These are phyloP conservation scores for Aureobasidium sp. DNA, from an alignment of 2,329 filamentous ascomycete species.

Conservation along the genomic window DNA sequence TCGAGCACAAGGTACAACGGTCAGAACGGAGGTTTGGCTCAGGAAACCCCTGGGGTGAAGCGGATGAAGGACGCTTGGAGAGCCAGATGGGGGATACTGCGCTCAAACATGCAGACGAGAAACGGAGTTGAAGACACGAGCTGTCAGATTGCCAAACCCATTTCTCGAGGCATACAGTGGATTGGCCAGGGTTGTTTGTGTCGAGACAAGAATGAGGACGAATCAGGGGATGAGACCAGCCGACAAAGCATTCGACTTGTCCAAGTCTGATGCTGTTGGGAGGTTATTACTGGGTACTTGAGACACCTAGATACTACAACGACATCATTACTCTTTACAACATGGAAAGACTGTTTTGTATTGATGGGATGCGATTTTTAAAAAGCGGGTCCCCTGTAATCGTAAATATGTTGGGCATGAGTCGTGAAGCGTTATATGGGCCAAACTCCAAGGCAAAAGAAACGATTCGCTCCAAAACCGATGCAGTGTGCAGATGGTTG, in stretches of 20 bases:
- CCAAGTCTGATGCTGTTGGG: background rate
- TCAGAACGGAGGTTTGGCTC: background rate
- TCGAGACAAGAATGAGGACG: background rate
- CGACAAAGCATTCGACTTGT: background rate
- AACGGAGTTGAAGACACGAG: no score
- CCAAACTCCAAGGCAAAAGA: background rate
- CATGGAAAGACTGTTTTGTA: background rate
- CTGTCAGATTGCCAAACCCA: background rate
- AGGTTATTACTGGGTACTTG: background rate
- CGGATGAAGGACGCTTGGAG: background rate
- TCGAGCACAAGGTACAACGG: background rate
- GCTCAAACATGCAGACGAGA: background rate
- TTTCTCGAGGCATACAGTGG: background rate
- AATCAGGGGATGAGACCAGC: background rate
- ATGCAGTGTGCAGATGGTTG: background rate
- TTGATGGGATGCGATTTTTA: background rate
- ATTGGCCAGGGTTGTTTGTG: background rate
- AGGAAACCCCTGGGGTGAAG: background rate
- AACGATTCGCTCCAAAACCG: background rate
- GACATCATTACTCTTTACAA: background rate
- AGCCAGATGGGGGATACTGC: background rate
- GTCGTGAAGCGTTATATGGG: background rate
- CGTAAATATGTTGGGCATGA: constrained; percentile 4
- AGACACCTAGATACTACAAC: background rate
- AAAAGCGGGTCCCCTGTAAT: background rate